Conservation (phyloP, 1,139 yeast genomes). For the Candida sp. region DNA sequence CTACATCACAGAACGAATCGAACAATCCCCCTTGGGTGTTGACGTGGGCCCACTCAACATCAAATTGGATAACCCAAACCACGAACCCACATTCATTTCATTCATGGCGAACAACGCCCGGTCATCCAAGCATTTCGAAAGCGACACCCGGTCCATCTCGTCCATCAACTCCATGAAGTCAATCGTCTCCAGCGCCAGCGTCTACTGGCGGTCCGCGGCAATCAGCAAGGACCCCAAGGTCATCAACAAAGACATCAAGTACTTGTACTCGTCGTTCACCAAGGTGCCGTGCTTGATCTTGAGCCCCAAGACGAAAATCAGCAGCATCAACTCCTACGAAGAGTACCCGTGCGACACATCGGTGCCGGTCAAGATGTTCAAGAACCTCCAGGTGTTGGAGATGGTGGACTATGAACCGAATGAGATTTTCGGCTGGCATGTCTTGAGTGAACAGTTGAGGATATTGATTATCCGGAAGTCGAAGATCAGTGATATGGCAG, state of each 20-base stretch:
- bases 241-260: conserved; percentile 53
- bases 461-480: conserved; percentile 57
- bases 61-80: conserved; percentile 60
- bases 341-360: conserved; percentile 76
- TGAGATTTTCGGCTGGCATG: conserved; percentile 70
- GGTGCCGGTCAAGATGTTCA: conserved; percentile 63
- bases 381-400: conserved; percentile 65
- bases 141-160: conserved; percentile 64
- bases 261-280: conserved; percentile 67
- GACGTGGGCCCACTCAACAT: conserved; percentile 69
- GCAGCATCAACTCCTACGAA: conserved; percentile 62
- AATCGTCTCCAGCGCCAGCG: conserved; percentile 49
- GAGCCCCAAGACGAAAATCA: conserved; percentile 62
- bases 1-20: conserved; percentile 61
- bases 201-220: conserved; percentile 45
- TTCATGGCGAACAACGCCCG: conserved; percentile 55
- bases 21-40: conserved; percentile 53
- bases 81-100: conserved; percentile 57
- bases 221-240: conserved; percentile 46
- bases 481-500: conserved; percentile 54
- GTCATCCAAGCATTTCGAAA: conserved; percentile 47
- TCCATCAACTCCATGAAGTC: conserved; percentile 69
- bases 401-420: conserved; percentile 64
- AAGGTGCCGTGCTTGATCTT: conserved; percentile 66
- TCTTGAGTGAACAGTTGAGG: conserved; percentile 56